Evolutionary conservation across 768 basidiomycete genomes (phyloP).

Genomic region (Floccularia luteovirens): DNA sequence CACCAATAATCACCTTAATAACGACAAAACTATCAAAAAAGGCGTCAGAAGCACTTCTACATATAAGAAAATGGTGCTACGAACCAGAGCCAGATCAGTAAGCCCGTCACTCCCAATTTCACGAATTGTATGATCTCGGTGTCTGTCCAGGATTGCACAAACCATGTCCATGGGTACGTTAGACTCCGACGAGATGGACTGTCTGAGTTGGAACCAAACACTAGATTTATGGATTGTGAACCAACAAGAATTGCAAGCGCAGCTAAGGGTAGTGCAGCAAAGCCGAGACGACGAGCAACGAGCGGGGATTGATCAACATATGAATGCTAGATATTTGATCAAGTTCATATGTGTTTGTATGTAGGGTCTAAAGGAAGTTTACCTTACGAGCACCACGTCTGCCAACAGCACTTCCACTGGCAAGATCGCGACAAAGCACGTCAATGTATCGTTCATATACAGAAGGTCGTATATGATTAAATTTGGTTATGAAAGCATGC

Average conservation of each 20-base stretch:
- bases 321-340: slow-evolving; percentile 44
- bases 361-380: slow-evolving; percentile 3
- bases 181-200: slow-evolving; percentile 6
- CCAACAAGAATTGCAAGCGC: slow-evolving; percentile 75
- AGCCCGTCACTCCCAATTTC: slow-evolving; percentile 59
- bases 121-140: slow-evolving; percentile 43
- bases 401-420: slow-evolving; percentile 68
- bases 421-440: slow-evolving; percentile 88
- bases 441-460: slow-evolving; percentile 96
- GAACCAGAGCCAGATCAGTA: slow-evolving; percentile 83
- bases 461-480: slow-evolving; percentile 94
- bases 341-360: background rate
- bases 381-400: slow-evolving; percentile 69
- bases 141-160: slow-evolving; percentile 32
- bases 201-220: slow-evolving; percentile 43
- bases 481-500: slow-evolving; percentile 99
- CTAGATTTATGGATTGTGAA: slow-evolving; percentile 57
- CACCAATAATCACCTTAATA: slow-evolving; percentile 88
- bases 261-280: slow-evolving; percentile 87
- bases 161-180: slow-evolving; percentile 33
- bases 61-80: slow-evolving; percentile 18
- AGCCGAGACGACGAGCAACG: slow-evolving; percentile 89
- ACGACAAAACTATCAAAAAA: slow-evolving; percentile 54
- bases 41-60: background rate
- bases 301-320: slow-evolving; percentile 95